Conservation (phyloP, 2,329 filamentous ascomycete genomes). For the Aspergillus vadensis region DNA sequence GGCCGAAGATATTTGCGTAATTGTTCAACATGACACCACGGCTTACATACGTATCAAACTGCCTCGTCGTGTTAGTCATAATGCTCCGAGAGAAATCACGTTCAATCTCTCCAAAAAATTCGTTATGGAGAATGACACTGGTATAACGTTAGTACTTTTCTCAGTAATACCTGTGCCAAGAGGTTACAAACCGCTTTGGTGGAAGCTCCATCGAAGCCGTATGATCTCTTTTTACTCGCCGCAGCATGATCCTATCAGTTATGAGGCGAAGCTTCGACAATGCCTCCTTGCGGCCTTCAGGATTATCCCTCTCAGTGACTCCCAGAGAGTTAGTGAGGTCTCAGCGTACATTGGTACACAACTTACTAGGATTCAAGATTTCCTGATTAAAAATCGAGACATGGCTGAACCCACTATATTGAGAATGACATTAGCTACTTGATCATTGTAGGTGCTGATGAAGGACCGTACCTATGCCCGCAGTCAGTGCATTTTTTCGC, state of each 20-base stretch:
- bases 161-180: not conserved
- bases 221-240: slow-evolving; percentile 90
- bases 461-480: slow-evolving; percentile 52
- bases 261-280: slow-evolving; percentile 82
- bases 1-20: slow-evolving; percentile 97
- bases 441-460: slow-evolving; percentile 1
- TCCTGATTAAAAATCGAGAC: slow-evolving; percentile 93
- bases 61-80: slow-evolving; percentile 85
- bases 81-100: slow-evolving; percentile 94
- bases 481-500: slow-evolving; percentile 72
- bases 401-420: slow-evolving; percentile 59
- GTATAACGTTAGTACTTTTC: slow-evolving; percentile 11
- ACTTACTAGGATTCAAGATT: slow-evolving; percentile 73
- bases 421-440: slow-evolving; percentile 16
- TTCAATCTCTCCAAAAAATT: slow-evolving; percentile 96
- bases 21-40: slow-evolving; percentile 94
- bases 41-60: slow-evolving; percentile 94
- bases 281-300: slow-evolving; percentile 64
- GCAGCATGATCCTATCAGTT: slow-evolving; percentile 92
- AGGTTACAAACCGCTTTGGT: slow-evolving; percentile 68
- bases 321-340: slow-evolving; percentile 45
- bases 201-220: slow-evolving; percentile 95
- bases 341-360: slow-evolving; percentile 29
- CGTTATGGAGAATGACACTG: slow-evolving; percentile 78
- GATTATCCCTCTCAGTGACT: slow-evolving; percentile 58